These are phyloP conservation scores for Sporisorium sorghi DNA, from an alignment of 1,284 basidiomycete species.

Conservation along the genomic window DNA sequence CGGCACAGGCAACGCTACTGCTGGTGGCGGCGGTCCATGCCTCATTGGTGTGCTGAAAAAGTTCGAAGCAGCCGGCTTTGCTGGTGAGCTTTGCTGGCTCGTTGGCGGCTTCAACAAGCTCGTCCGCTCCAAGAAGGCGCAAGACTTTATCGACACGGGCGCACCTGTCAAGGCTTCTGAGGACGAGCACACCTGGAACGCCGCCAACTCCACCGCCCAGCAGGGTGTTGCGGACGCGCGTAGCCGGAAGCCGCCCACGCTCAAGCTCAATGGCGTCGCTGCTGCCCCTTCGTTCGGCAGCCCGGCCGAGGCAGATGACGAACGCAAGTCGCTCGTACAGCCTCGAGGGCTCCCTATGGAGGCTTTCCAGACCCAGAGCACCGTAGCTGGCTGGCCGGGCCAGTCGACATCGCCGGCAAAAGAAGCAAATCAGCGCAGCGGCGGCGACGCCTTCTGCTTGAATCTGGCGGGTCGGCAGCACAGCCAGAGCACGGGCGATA, in stretches of 20 bases:
- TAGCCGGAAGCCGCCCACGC: conserved; percentile 23
- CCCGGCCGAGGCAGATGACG: conserved; percentile 8
- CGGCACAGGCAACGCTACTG: conserved; percentile 58
- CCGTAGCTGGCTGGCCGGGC: conserved; percentile 48
- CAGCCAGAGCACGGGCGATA: neutral
- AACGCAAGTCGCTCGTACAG: conserved; percentile 52
- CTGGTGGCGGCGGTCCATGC: conserved; percentile 65
- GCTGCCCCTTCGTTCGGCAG: conserved; percentile 16
- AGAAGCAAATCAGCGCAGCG: conserved; percentile 6
- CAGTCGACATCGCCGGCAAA: conserved; percentile 27
- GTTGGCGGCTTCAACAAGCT: conserved; percentile 64
- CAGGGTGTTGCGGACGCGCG: neutral
- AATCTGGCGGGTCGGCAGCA: conserved; percentile 28
- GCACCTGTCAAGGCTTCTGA: conserved; percentile 10
- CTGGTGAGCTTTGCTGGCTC: conserved; percentile 65
- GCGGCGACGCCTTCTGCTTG: conserved; percentile 17
- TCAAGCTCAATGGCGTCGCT: conserved; percentile 31
- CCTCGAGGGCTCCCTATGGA: conserved; percentile 60
- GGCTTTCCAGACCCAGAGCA: conserved; percentile 59
- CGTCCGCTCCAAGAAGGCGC: conserved; percentile 30
- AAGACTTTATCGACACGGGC: conserved; percentile 37
- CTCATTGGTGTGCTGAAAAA: conserved; percentile 66
- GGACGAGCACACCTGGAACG: neutral
- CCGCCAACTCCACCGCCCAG: neutral
- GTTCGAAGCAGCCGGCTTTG: conserved; percentile 62